A percentile compares a stretch with the other conserved stretches of the same genome.
phyloP scores from a whole-genome alignment of 805 yeast species.

The Wickerhamomyces xylosicus region DNA sequence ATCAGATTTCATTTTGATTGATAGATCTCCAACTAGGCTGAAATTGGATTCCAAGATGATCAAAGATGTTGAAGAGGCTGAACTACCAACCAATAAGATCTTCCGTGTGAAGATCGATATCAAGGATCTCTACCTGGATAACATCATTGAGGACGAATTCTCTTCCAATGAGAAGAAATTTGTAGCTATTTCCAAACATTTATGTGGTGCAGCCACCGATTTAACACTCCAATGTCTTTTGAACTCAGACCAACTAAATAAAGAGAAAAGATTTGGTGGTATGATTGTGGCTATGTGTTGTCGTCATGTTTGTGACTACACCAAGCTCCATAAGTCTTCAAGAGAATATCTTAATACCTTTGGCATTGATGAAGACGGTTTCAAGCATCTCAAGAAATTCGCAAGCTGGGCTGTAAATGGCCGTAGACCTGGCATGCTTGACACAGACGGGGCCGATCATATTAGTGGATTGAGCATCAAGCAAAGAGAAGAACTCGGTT shows the following conservation, averaged over 20 bases:
- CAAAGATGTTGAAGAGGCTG: constrained; percentile 34
- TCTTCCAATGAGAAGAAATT: constrained; percentile 10
- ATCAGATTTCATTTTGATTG: constrained; percentile 48
- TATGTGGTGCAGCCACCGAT: constrained; percentile 94
- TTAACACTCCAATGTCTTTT: constrained; percentile 59
- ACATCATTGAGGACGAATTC: constrained; percentile 25
- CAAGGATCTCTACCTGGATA: constrained; percentile 54
- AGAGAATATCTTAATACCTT: constrained; percentile 11
- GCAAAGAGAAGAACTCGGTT: constrained; percentile 53
- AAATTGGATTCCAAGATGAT: constrained; percentile 64
- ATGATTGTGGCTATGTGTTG: constrained; percentile 88
- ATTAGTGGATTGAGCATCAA: constrained; percentile 31
- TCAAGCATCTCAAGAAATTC: constrained; percentile 44
- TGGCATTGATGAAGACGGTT: constrained; percentile 25
- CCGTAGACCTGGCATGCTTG: constrained; percentile 27
- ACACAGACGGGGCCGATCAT: constrained; percentile 32
- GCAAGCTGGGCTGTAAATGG: constrained; percentile 92
- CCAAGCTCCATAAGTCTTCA: constrained; percentile 31
- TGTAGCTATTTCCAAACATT: constrained; percentile 75
- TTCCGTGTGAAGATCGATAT: constrained; percentile 63
- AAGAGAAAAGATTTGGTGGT: constrained; percentile 32
- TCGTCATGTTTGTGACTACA: constrained; percentile 71
- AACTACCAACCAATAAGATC: constrained; percentile 24
- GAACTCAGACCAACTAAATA: constrained; percentile 22
- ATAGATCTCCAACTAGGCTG: constrained; percentile 67